Evolutionary conservation across 768 basidiomycete species (phyloP).

Genomic region (Trametes villosa): DNA sequence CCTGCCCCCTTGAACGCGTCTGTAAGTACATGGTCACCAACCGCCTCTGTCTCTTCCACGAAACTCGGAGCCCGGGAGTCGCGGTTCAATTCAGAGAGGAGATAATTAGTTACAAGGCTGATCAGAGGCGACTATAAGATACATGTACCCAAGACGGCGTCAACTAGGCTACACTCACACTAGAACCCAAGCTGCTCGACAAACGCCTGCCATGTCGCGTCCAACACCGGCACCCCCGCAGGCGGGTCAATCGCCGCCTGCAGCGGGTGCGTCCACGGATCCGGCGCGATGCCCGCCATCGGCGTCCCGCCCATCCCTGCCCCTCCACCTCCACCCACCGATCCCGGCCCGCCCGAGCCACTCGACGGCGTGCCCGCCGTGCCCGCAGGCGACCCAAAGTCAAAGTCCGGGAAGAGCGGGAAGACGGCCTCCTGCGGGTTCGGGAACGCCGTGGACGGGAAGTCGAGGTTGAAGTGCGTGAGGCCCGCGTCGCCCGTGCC

Average conservation of each 20-base stretch:
- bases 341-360: constrained; percentile 1
- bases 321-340: constrained; percentile 1
- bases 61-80: too few relatives aligned
- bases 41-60: too few relatives aligned
- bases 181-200: constrained; percentile 68
- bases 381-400: constrained; percentile 4
- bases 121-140: background rate
- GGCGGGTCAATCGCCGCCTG: constrained; percentile 9
- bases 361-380: constrained; percentile 2
- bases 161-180: constrained; percentile 22
- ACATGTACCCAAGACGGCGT: background rate
- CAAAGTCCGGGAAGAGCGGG: constrained; percentile 19
- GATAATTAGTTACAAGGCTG: too few relatives aligned
- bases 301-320: background rate
- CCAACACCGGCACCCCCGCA: constrained; percentile 44
- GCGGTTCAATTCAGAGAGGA: too few relatives aligned
- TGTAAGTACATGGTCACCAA: background rate
- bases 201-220: constrained; percentile 69
- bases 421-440: constrained; percentile 15
- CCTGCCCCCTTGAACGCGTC: background rate
- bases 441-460: constrained; percentile 30
- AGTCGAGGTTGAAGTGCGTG: constrained; percentile 33
- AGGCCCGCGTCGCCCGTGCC: background rate
- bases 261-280: constrained; percentile 14
- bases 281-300: background rate